Evolutionary conservation across 164 flowering plant genomes (phyloP), one percentile per base, ranked within the genome.

Genomic region (Tetracentron sinense): DNA sequence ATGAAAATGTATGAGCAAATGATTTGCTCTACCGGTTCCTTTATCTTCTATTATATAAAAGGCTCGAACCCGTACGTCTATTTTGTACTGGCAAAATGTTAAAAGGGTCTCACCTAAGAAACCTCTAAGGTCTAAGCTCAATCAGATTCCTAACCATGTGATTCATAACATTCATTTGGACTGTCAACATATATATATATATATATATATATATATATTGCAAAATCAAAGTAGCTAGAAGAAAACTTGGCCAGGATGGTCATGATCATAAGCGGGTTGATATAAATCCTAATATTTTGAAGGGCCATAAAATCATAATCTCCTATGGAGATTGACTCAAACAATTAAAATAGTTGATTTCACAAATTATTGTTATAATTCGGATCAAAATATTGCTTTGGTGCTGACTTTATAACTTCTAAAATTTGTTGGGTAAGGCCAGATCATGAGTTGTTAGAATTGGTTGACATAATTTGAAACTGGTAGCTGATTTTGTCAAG

Each of bases 381-480:
- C 26, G 53, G 58, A 55, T 23, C 11, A 26, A 35, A 28, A 42
- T 42, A 30, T 31, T 31, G 15, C 15, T 7, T 65, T 50, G 58
- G 50, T 65, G 62, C 66, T 65, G 73, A 66, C 69, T 51, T 66
- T 47, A 21, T 7, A n/a, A 15, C 26, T 54, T 29, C 21, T 8
- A 29, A 54, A 27, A 25, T 20, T 53, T 60, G n/a, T 64, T 64
- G 54, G 78, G 72, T 71, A 57, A 64, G 49, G 11, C 47, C 67
- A 4, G 66, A 69, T 64, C 69, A 54, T 60, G 64, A 64, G 67
- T 63, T 64, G 75, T 71, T 71, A 56, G 61, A 60, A 71, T 51
- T 60, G 64, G 69, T 75, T 75, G 72, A 75, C 75, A 68, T 44
- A 55, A 7, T 60, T 54, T 54, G 58, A 64, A 58, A 73, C 20